Evolutionary conservation across 768 basidiomycete species (phyloP), one percentile per base, ranked within the genome.

Genomic region (Collybia sordida): DNA sequence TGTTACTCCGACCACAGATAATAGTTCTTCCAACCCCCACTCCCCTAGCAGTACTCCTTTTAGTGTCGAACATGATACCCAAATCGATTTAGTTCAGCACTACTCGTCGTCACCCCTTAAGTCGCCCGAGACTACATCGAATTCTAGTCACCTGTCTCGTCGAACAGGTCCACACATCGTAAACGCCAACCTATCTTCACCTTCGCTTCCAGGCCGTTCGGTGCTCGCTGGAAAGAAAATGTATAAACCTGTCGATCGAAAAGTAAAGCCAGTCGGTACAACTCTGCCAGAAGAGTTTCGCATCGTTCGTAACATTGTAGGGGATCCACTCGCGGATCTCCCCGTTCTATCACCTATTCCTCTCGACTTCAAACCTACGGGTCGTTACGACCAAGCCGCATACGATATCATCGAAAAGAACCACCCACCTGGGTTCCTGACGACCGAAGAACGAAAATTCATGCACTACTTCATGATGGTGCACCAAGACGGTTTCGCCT

Each of bases 351-450:
- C 34, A 8, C 45, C 45, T 2, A 36, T 51, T 14, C 55, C 55
- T 0, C 50, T 51, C 0, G 37, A 35, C 15, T 59, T 63, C 45
- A n/a, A 12, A 6, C 57, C 61, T 1, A 51, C 47, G 1, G 36
- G 36, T 21, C 18, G 12, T 11, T 40, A 18, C 39, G n/a, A n/a
- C n/a, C 7, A 18, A 4, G 18, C 39, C 1, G 39, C 19, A 40
- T 1, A 23, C 3, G 23, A 6, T 18, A 17, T 11, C 8, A 23
- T 23, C 6, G 19, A 40, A 1, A 40, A 40, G 15, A 23, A 21
- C 2, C 19, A 40, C 5, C 39, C 6, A 21, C 19, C 19, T 18
- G n/a, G n/a, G 1, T 40, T 40, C 5, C 39, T 40, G 19, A 40
- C 39, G 23, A 8, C 15, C 19, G 39, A 40, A 40, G 39, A 40